These are phyloP conservation scores for Phellinidium pouzarii DNA, from an alignment of 1,284 basidiomycete species.

Conservation along the genomic window DNA sequence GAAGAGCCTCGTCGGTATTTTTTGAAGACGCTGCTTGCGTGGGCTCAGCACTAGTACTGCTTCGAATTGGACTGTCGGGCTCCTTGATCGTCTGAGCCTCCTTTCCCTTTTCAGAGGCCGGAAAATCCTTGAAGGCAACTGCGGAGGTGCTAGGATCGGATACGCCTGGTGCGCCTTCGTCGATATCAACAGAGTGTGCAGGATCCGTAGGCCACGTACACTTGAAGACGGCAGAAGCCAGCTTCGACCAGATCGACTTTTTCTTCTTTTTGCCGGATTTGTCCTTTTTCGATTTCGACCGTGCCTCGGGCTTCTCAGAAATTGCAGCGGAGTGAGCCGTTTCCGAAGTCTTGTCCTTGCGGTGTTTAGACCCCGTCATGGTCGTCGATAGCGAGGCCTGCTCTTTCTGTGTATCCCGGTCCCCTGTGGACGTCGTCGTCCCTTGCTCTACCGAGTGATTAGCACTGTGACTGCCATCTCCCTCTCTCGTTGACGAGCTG, in stretches of 20 bases:
- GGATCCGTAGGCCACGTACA: conserved; percentile 38
- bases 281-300: conserved; percentile 6
- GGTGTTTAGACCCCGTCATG: conserved; percentile 26
- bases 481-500: conserved; percentile 10
- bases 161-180: conserved; percentile 20
- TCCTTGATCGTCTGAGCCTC: conserved; percentile 15
- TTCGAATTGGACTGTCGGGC: conserved; percentile 14
- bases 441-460: conserved; percentile 16
- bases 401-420: conserved; percentile 31
- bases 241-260: conserved; percentile 17
- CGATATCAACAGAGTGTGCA: conserved; percentile 32
- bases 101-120: conserved; percentile 19
- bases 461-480: conserved; percentile 5
- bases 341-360: conserved; percentile 35
- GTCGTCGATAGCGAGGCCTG: conserved; percentile 38
- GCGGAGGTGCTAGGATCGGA: conserved; percentile 14
- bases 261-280: conserved; percentile 12
- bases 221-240: conserved; percentile 16
- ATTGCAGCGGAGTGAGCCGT: conserved; percentile 26
- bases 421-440: conserved; percentile 5
- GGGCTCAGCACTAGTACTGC: conserved; percentile 9
- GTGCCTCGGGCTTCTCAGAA: conserved; percentile 26
- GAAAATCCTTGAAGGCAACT: conserved; percentile 6
- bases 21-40: conserved; percentile 6
- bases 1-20: conserved; percentile 13